Conservation (phyloP, 228 moss, liverwort and hornwort species). For the Sphagnum magellanicum region DNA sequence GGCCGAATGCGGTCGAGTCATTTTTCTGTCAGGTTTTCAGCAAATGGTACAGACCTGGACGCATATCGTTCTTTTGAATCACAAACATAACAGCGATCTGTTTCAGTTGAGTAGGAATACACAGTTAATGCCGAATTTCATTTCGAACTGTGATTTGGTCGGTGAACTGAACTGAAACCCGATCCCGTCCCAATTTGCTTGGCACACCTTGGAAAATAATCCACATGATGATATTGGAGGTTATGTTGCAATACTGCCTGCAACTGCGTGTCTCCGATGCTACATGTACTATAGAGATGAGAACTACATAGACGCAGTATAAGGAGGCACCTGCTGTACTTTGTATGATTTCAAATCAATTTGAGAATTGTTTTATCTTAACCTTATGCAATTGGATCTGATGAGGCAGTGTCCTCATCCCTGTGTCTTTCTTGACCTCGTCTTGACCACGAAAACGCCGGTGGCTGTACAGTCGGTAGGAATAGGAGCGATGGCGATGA, state of each 20-base stretch:
- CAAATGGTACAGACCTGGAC: constrained; percentile 10
- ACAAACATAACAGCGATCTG: neutral
- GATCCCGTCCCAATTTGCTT: too few relatives aligned
- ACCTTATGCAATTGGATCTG: too few relatives aligned
- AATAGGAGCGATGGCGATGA: constrained; percentile 19
- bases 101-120: neutral
- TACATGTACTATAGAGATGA: neutral
- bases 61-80: neutral
- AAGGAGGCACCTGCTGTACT: neutral
- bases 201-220: too few relatives aligned
- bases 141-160: too few relatives aligned
- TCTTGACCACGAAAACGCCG: neutral
- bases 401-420: neutral
- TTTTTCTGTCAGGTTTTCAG: constrained; percentile 14
- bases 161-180: too few relatives aligned
- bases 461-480: constrained; percentile 1
- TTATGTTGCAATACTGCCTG: too few relatives aligned
- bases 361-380: too few relatives aligned
- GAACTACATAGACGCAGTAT: neutral
- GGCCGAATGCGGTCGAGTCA: constrained; percentile 19
- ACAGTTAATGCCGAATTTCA: neutral
- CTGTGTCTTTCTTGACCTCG: neutral
- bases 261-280: too few relatives aligned
- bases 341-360: too few relatives aligned
- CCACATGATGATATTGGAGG: too few relatives aligned